Base-by-base conservation (phyloP, 345 rosid genomes). In the Ceriops zippeliana region DNA sequence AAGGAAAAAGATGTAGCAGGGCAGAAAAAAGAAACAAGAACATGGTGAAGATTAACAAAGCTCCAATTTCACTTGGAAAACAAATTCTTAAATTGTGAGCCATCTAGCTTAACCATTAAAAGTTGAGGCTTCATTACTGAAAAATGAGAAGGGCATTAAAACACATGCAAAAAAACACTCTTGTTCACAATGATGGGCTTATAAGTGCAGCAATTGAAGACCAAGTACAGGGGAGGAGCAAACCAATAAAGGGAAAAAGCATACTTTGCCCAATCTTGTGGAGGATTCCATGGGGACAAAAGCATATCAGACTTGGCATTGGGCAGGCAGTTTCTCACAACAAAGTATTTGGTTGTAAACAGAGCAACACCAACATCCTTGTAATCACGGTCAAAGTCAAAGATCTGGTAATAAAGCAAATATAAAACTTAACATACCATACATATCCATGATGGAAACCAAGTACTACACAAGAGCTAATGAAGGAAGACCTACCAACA, bases 251-350 rank as follows among this genome's bases (percentile, higher is more conserved):
- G 60, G 74, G 24, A 63, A 38, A 78, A 67, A 63, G 32, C 80
- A 58, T 91, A 95, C 99, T 90, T 95, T 82, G 96, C 99, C 99
- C 98, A 91, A 79, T 91, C 99, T 62, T 88, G 79, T 16, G 98
- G 98, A 81, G 99, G 88, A 84, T 95, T 90, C 99, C 98, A 95
- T 19, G 99, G 89, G 27, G 99, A 88, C 75, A 95, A 76, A 74
- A 95, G 91, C 90, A 80, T 95, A 78, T 85, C 96, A 65, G 96
- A 88, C 81, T 95, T 91, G 72, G 85, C 96, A 81, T 87, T 81
- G 49, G 72, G 84, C 64, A 90, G 80, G 77, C 97, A 90, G 79
- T 95, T 91, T 70, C 98, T 86, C 65, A 91, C 90, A 72, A 95
- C 98, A 71, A 85, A 82, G 70, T 62, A 83, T 82, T 89, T 95